phyloP scores from a whole-genome alignment of 2,329 filamentous ascomycete genomes.

The Dactylellina parvicollis region DNA sequence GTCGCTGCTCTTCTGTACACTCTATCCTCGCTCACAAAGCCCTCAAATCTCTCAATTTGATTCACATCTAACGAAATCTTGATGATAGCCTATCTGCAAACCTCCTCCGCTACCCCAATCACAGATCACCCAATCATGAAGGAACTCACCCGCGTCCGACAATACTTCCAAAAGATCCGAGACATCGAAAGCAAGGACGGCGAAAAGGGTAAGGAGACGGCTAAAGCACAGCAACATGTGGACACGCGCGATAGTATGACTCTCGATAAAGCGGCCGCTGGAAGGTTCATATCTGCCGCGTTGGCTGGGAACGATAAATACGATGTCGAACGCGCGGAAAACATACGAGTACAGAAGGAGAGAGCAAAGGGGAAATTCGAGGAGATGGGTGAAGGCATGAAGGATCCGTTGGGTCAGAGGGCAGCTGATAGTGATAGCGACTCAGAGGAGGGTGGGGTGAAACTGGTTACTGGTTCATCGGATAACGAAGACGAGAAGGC shows the following conservation, averaged over 20 bases:
- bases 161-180: conserved; percentile 94
- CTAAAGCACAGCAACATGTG: conserved; percentile 64
- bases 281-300: conserved; percentile 76
- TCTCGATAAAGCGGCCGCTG: conserved; percentile 57
- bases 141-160: conserved; percentile 85
- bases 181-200: conserved; percentile 58
- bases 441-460: conserved; percentile 37
- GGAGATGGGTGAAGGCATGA: conserved; percentile 60
- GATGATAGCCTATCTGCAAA: conserved; percentile 73
- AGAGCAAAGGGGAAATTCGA: conserved; percentile 65
- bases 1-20: conserved; percentile 81
- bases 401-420: conserved; percentile 42
- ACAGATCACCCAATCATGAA: conserved; percentile 84
- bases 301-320: conserved; percentile 69
- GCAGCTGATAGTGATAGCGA: conserved; percentile 22
- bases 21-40: conserved; percentile 58
- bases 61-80: conserved; percentile 18
- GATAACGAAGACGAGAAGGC: conserved; percentile 39
- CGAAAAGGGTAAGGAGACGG: conserved; percentile 67
- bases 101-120: conserved; percentile 82
- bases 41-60: neutral
- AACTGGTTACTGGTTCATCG: conserved; percentile 28
- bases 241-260: conserved; percentile 44
- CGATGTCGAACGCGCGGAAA: conserved; percentile 65
- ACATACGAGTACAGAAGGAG: conserved; percentile 66